Evolutionary conservation across 768 basidiomycete species (phyloP).

Genomic region (Hortiboletus flavorubellus): DNA sequence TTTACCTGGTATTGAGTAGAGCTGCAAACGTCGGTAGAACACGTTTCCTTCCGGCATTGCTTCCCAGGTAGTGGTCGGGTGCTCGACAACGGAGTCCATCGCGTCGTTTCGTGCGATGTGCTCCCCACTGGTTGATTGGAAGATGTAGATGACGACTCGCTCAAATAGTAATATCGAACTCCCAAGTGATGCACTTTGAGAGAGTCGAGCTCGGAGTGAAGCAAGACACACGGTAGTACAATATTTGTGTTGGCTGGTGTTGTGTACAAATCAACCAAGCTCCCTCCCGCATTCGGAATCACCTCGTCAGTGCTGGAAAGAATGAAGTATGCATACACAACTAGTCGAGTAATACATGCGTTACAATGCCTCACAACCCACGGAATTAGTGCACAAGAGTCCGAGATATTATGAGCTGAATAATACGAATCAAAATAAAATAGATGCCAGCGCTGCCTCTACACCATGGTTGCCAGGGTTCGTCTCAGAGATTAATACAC

Average conservation of each 20-base stretch:
- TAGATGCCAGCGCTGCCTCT: not conserved
- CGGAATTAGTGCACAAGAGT: not conserved
- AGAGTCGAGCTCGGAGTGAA: not conserved
- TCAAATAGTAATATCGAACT: not conserved
- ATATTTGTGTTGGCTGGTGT: too few species aligned
- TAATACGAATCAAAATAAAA: not conserved
- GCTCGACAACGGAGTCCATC: conserved; percentile 48
- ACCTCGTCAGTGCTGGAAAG: not conserved
- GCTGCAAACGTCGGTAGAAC: conserved; percentile 83
- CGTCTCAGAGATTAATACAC: conserved; percentile 40
- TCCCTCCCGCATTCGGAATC: too few species aligned
- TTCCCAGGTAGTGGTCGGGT: conserved; percentile 85
- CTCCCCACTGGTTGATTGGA: not conserved
- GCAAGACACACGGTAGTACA: not conserved
- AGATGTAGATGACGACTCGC: not conserved
- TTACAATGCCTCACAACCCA: conserved; percentile 3
- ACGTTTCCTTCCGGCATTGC: conserved; percentile 83
- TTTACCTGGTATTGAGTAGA: conserved; percentile 81
- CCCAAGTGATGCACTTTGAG: not conserved
- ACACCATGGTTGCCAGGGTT: not conserved
- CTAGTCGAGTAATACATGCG: conserved; percentile 2
- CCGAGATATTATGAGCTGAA: not conserved
- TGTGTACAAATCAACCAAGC: too few species aligned
- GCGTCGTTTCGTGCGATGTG: not conserved
- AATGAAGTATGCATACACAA: not conserved